Evolutionary conservation across 1,284 basidiomycete genomes (phyloP), one percentile per base, ranked within the genome.

Genomic region (Vanrija pseudolonga): DNA sequence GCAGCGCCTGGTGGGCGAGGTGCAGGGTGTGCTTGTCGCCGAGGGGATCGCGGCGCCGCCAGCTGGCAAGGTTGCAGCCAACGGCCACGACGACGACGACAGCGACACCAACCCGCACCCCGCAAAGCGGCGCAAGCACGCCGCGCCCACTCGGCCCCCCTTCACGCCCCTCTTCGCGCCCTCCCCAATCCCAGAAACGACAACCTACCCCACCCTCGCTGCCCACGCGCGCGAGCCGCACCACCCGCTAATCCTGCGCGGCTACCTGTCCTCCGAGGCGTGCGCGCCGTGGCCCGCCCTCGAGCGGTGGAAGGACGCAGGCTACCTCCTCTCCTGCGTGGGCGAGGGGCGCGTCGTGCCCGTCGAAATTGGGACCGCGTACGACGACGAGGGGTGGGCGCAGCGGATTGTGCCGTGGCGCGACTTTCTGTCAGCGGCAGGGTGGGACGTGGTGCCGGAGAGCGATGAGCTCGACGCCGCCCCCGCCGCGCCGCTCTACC

Each of bases 321-420:
- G 77, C 0, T 95, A 96, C 69, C 80, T 97, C 1, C 80, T 81
- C 20, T 74, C 78, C 6, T 74, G 82, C 2, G 84, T 84, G 2
- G 93, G 93, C 9, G 83, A 82, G 28, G 91, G 88, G 4, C 82
- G 95, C 15, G 75, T 90, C 8, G 88, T 98, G 1, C 95, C 95
- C 5, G 85, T 98, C 11, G 95, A 98, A 74, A 78, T 95, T 23
- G 95, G 95, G 4, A 73, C 77, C 44, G 87, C 92, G 67, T 98
- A 98, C 72, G 84, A 89, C 32, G 79, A 81, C 14, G 82, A 83
- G 19, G 83, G 84, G 45, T 98, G 95, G 95, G 82, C 82, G 0
- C 95, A 96, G 73, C 77, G 77, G 57, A 80, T 98, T 54, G 83
- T 96, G 72, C 66, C 74, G 20, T 96, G 91, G 85, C 84, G 87